Conservation (phyloP, 2,329 filamentous ascomycete genomes). For the Metarhizium robertsii region DNA sequence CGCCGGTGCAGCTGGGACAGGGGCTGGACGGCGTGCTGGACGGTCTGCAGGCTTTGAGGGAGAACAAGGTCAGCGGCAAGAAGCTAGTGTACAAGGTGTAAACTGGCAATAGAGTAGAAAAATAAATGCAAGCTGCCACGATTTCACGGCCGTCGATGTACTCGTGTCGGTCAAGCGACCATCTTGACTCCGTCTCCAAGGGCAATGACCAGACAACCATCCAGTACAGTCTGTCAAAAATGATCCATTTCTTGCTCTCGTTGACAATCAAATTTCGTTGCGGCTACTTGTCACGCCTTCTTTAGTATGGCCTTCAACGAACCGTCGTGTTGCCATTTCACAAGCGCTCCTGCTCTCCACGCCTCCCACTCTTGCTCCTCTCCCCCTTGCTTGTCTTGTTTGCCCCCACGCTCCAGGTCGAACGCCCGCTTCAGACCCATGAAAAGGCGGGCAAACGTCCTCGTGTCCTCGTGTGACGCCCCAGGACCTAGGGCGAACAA, state of each 20-base stretch:
- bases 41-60: slow-evolving; percentile 22
- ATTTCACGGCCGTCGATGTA: too few relatives aligned
- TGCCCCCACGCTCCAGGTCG: background rate
- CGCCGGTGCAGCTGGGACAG: slow-evolving; percentile 19
- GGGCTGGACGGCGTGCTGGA: slow-evolving; percentile 26
- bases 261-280: too few relatives aligned
- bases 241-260: too few relatives aligned
- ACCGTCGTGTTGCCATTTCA: background rate
- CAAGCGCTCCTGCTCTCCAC: background rate
- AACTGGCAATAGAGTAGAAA: too few relatives aligned
- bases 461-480: background rate
- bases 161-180: too few relatives aligned
- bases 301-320: background rate
- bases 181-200: too few relatives aligned
- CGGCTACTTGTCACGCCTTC: too few relatives aligned
- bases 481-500: slow-evolving; percentile 11
- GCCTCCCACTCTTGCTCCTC: background rate
- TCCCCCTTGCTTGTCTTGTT: background rate
- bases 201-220: too few relatives aligned
- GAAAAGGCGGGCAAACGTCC: background rate
- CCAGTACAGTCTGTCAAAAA: too few relatives aligned
- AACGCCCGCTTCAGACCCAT: background rate
- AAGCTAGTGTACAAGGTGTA: slow-evolving; percentile 31
- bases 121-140: too few relatives aligned
- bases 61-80: slow-evolving; percentile 27